Conservation (phyloP, 768 basidiomycete genomes). For the Podaxis sp. region DNA sequence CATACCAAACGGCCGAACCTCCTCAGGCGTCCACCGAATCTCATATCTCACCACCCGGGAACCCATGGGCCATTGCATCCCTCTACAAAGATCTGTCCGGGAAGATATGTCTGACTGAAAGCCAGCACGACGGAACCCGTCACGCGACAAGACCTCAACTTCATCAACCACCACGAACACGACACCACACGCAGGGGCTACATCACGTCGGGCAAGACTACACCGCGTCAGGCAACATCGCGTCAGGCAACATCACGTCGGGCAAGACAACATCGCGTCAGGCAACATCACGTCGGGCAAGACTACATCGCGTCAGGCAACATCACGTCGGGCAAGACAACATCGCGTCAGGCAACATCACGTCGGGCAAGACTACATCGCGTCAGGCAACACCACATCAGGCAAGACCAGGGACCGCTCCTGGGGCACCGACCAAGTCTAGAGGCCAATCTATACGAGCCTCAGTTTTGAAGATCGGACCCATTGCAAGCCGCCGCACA, state of each 20-base stretch:
- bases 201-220: background rate
- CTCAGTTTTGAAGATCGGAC: conserved; percentile 23
- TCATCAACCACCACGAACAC: background rate
- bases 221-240: too few species aligned
- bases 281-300: conserved; percentile 13
- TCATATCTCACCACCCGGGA: conserved; percentile 68
- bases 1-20: conserved; percentile 52
- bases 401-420: background rate
- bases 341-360: too few species aligned
- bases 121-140: too few species aligned
- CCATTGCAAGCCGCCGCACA: conserved; percentile 50
- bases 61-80: conserved; percentile 54
- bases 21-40: conserved; percentile 69
- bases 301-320: too few species aligned
- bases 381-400: conserved; percentile 10
- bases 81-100: conserved; percentile 58
- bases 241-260: too few species aligned
- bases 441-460: background rate
- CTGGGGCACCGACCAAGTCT: background rate
- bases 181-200: background rate
- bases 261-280: too few species aligned
- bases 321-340: too few species aligned
- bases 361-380: too few species aligned
- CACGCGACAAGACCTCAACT: background rate
- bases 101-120: conserved; percentile 59